Conservation (phyloP, 2,329 filamentous ascomycete genomes). For the Cytospora paraplurivora region DNA sequence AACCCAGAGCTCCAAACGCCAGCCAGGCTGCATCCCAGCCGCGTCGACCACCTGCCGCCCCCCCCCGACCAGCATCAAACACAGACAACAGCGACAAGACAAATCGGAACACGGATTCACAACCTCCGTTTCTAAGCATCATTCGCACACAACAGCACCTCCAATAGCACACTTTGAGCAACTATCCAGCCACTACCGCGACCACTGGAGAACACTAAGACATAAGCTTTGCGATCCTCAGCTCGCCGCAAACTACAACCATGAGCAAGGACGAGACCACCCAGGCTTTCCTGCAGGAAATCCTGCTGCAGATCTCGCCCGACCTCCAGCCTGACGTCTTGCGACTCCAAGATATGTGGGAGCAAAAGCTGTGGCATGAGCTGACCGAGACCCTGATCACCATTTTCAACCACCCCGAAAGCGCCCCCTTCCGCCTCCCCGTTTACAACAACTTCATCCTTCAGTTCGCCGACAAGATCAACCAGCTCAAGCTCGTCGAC, state of each 20-base stretch:
- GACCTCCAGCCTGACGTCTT: constrained; percentile 87
- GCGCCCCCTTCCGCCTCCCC: constrained; percentile 78
- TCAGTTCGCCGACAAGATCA: constrained; percentile 97
- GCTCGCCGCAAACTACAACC: constrained; percentile 26
- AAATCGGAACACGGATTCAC: constrained; percentile 19
- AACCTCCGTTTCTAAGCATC: constrained; percentile 10
- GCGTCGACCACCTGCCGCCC: constrained; percentile 37
- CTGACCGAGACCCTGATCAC: constrained; percentile 85
- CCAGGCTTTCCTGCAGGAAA: constrained; percentile 72
- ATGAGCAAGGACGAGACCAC: constrained; percentile 85
- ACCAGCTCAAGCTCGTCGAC: constrained; percentile 94
- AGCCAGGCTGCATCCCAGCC: constrained; percentile 48
- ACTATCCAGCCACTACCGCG: background rate
- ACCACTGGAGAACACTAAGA: background rate
- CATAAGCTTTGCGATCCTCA: constrained; percentile 9
- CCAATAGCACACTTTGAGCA: background rate
- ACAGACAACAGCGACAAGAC: constrained; percentile 28
- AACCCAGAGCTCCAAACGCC: constrained; percentile 27
- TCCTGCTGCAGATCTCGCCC: constrained; percentile 52
- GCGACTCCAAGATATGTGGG: constrained; percentile 95
- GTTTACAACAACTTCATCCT: constrained; percentile 95
- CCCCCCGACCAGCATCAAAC: constrained; percentile 18
- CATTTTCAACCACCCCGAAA: constrained; percentile 83
- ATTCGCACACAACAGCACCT: background rate
- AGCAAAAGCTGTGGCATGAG: constrained; percentile 98